Evolutionary conservation across 805 yeast species (phyloP).

Genomic region (Ogataea pini): DNA sequence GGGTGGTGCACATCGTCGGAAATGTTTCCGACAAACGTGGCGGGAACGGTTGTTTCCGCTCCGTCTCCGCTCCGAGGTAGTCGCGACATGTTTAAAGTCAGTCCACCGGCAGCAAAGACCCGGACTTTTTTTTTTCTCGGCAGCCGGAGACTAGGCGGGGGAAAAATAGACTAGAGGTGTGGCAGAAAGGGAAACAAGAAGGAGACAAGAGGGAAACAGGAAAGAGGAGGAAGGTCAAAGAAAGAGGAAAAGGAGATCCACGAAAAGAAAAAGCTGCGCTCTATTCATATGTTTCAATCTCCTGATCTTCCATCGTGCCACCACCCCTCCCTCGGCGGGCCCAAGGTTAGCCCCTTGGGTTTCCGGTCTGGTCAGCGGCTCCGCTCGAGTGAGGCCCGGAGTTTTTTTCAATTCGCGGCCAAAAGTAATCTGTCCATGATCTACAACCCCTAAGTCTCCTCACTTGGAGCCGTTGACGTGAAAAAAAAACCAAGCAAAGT

Average conservation of each 20-base stretch:
- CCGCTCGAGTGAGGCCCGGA: slow-evolving; percentile 28
- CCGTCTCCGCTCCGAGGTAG: not conserved
- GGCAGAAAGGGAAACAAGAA: too few relatives aligned
- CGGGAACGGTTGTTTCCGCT: not conserved
- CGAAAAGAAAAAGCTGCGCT: too few relatives aligned
- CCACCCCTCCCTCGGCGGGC: too few relatives aligned
- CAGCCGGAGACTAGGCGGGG: slow-evolving; percentile 5
- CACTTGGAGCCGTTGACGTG: slow-evolving; percentile 9
- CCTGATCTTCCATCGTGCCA: too few relatives aligned
- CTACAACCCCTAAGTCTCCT: slow-evolving; percentile 10
- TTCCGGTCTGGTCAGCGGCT: slow-evolving; percentile 10
- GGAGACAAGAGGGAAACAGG: not conserved
- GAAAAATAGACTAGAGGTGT: slow-evolving; percentile 5
- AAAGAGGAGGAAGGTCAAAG: not conserved
- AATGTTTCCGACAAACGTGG: not conserved
- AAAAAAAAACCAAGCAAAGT: slow-evolving; percentile 5
- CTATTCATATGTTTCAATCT: too few relatives aligned
- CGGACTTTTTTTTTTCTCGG: slow-evolving; percentile 2
- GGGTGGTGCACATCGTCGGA: slow-evolving; percentile 1
- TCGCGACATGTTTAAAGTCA: not conserved
- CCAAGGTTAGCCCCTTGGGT: not conserved
- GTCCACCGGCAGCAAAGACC: not conserved
- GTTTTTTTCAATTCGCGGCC: slow-evolving; percentile 14
- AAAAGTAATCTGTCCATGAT: slow-evolving; percentile 5
- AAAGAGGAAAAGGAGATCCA: not conserved